These are phyloP conservation scores for Petasospora rhodanensis DNA, from an alignment of 1,139 yeast species.

Conservation along the genomic window DNA sequence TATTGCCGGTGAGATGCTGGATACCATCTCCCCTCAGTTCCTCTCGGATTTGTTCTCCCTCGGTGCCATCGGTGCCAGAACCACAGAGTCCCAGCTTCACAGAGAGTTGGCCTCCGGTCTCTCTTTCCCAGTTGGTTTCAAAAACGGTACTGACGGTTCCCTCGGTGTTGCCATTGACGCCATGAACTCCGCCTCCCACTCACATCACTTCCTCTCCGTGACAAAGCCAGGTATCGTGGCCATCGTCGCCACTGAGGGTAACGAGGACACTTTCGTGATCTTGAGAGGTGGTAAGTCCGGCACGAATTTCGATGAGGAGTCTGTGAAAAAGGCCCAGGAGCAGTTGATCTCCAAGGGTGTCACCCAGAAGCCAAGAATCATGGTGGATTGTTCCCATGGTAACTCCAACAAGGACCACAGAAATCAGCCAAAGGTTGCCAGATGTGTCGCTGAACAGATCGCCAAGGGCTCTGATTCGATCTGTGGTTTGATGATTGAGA, in stretches of 20 bases:
- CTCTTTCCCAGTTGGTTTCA: slow-evolving; percentile 96
- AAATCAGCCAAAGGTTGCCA: slow-evolving; percentile 93
- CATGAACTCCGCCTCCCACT: slow-evolving; percentile 84
- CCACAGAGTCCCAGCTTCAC: slow-evolving; percentile 95
- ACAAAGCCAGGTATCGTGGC: slow-evolving; percentile 96
- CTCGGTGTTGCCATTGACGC: slow-evolving; percentile 93
- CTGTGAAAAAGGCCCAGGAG: slow-evolving; percentile 64
- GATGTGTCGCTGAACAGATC: slow-evolving; percentile 72
- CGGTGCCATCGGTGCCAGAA: slow-evolving; percentile 98
- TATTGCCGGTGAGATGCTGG: slow-evolving; percentile 96
- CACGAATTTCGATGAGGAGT: slow-evolving; percentile 78
- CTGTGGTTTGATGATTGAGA: slow-evolving; percentile 96
- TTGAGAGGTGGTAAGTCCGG: slow-evolving; percentile 94
- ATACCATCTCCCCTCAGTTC: slow-evolving; percentile 94
- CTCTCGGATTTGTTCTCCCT: slow-evolving; percentile 83
- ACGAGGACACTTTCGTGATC: slow-evolving; percentile 83
- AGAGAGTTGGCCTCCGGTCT: slow-evolving; percentile 94
- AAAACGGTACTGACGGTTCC: slow-evolving; percentile 95
- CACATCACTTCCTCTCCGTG: slow-evolving; percentile 91
- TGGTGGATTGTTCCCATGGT: slow-evolving; percentile 98
- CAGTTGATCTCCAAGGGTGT: slow-evolving; percentile 59
- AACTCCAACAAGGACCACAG: slow-evolving; percentile 85
- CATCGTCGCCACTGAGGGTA: slow-evolving; percentile 92
- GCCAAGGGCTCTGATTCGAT: slow-evolving; percentile 69
- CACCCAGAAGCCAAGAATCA: slow-evolving; percentile 60